A percentile compares a stretch with the other conserved stretches of the same genome.
These are phyloP conservation scores for Salvia sclarea DNA, from an alignment of 305 asterid genomes.

Conservation along the genomic window DNA sequence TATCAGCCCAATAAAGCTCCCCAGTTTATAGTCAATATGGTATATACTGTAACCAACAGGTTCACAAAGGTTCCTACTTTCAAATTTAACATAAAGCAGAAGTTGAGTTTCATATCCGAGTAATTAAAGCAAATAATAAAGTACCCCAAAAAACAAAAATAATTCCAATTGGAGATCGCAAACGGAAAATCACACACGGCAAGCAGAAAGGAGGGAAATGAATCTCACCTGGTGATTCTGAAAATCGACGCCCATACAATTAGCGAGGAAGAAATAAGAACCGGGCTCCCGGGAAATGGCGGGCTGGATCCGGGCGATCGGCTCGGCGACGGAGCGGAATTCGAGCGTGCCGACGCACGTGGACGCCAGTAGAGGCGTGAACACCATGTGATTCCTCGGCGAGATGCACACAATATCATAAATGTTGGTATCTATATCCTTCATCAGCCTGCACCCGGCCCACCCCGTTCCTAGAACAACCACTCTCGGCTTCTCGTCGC, in stretches of 20 bases:
- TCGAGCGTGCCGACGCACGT: conserved; percentile 97
- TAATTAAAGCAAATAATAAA: too few species aligned
- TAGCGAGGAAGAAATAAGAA: conserved; percentile 83
- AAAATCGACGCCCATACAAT: conserved; percentile 69
- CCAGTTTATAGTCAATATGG: too few species aligned
- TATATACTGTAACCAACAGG: neutral
- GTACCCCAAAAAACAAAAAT: too few species aligned
- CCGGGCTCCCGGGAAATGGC: conserved; percentile 88
- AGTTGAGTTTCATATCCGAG: too few species aligned
- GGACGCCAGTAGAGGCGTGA: conserved; percentile 88
- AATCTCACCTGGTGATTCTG: conserved; percentile 58
- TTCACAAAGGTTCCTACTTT: neutral
- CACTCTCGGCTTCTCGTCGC: conserved; percentile 79
- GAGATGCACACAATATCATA: conserved; percentile 88
- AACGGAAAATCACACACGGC: too few species aligned
- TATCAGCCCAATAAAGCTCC: neutral
- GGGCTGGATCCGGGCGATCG: conserved; percentile 88
- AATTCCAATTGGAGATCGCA: too few species aligned
- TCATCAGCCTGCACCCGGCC: conserved; percentile 91
- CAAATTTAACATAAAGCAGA: neutral
- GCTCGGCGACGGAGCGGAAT: conserved; percentile 95
- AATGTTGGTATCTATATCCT: conserved; percentile 65
- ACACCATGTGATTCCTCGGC: conserved; percentile 95
- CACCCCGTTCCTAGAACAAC: conserved; percentile 93
- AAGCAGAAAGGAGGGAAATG: neutral